Evolutionary conservation across 495 filamentous ascomycete genomes (phyloP).

Genomic region (Aspergillus steynii): DNA sequence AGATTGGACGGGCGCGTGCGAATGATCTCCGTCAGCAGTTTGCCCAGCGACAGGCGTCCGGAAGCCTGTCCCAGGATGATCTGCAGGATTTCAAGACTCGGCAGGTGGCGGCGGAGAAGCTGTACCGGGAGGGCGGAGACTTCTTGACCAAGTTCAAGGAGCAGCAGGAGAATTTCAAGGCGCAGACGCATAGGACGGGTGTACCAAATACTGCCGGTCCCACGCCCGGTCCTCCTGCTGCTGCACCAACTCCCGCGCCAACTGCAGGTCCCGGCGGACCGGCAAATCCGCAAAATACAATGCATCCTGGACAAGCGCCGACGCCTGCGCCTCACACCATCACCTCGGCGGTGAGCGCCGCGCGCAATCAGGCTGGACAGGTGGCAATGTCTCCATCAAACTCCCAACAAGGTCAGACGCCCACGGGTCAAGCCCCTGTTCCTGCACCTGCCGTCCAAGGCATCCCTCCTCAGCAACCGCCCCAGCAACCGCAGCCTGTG

Average conservation of each 20-base stretch:
- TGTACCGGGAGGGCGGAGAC: slow-evolving; percentile 46
- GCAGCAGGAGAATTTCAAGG: slow-evolving; percentile 48
- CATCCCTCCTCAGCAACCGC: slow-evolving; percentile 36
- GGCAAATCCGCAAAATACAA: slow-evolving; percentile 24
- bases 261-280: slow-evolving; percentile 20
- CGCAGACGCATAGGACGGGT: slow-evolving; percentile 37
- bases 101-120: slow-evolving; percentile 46
- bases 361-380: slow-evolving; percentile 45
- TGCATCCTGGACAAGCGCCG: slow-evolving; percentile 39
- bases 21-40: slow-evolving; percentile 41
- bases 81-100: slow-evolving; percentile 43
- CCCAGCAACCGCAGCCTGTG: slow-evolving; percentile 45
- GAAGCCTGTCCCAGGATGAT: slow-evolving; percentile 45
- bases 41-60: slow-evolving; percentile 35
- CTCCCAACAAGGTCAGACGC: slow-evolving; percentile 39
- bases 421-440: slow-evolving; percentile 36
- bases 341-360: slow-evolving; percentile 54
- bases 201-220: slow-evolving; percentile 18
- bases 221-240: slow-evolving; percentile 19
- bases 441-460: slow-evolving; percentile 17
- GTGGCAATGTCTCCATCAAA: slow-evolving; percentile 41
- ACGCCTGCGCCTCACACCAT: slow-evolving; percentile 53
- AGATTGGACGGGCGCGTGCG: slow-evolving; percentile 43
- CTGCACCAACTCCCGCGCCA: slow-evolving; percentile 13
- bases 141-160: slow-evolving; percentile 50